Evolutionary conservation across 2,329 filamentous ascomycete species (phyloP).

Genomic region (Talaromyces sp.): DNA sequence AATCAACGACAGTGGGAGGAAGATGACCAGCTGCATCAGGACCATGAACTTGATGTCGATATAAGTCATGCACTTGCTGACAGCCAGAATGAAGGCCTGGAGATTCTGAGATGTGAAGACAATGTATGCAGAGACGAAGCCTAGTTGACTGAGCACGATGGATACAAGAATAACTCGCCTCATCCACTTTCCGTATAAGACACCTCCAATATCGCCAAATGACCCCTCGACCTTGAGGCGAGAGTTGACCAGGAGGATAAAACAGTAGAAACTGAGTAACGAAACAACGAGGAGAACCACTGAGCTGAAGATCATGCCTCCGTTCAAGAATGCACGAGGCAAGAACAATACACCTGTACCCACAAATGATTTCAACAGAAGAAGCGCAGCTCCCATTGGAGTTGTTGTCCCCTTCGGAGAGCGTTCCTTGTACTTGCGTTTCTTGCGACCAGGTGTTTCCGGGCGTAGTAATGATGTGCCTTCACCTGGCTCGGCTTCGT

Average conservation of each 20-base stretch:
- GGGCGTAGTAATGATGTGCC: slow-evolving; percentile 73
- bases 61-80: slow-evolving; percentile 77
- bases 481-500: slow-evolving; percentile 75
- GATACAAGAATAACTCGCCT: slow-evolving; percentile 80
- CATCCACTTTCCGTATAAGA: slow-evolving; percentile 88
- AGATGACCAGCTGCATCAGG: slow-evolving; percentile 90
- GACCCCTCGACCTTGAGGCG: slow-evolving; percentile 84
- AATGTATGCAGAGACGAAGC: slow-evolving; percentile 91
- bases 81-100: slow-evolving; percentile 88
- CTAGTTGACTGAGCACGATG: slow-evolving; percentile 91
- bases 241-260: slow-evolving; percentile 85
- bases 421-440: slow-evolving; percentile 70
- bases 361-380: slow-evolving; percentile 95
- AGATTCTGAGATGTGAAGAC: slow-evolving; percentile 96
- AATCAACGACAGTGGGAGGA: slow-evolving; percentile 87
- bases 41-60: slow-evolving; percentile 89
- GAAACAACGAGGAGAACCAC: slow-evolving; percentile 82
- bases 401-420: slow-evolving; percentile 70
- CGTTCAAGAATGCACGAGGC: slow-evolving; percentile 69
- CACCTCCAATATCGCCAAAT: slow-evolving; percentile 93
- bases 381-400: slow-evolving; percentile 70
- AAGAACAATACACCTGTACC: slow-evolving; percentile 43
- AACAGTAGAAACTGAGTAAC: slow-evolving; percentile 90
- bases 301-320: slow-evolving; percentile 96
- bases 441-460: slow-evolving; percentile 63